Percentiles rank a stretch among this genome's conserved stretches.
Conservation (phyloP, 1,284 basidiomycete genomes). For the Trichosporon sp. region DNA sequence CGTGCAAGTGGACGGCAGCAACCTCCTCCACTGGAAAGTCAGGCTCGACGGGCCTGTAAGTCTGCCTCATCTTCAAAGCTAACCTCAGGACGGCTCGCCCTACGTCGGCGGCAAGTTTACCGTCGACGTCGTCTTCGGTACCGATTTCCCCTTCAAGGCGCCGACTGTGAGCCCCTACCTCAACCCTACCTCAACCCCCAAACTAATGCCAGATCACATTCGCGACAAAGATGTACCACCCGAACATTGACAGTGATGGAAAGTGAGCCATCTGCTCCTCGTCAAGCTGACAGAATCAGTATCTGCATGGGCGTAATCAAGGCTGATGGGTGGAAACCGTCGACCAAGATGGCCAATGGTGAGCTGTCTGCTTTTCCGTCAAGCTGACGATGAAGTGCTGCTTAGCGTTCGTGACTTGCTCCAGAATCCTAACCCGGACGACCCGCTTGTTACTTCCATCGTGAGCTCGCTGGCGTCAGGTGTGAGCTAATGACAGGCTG, state of each 20-base stretch:
- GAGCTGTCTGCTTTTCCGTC: slow-evolving; percentile 26
- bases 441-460: slow-evolving; percentile 62
- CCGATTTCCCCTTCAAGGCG: slow-evolving; percentile 84
- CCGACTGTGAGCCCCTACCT: slow-evolving; percentile 60
- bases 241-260: slow-evolving; percentile 63
- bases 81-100: slow-evolving; percentile 62
- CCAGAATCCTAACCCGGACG: slow-evolving; percentile 80
- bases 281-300: slow-evolving; percentile 47
- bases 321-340: slow-evolving; percentile 71
- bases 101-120: slow-evolving; percentile 79
- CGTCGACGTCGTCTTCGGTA: slow-evolving; percentile 64
- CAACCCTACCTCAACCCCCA: too few relatives aligned
- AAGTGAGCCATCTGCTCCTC: slow-evolving; percentile 54
- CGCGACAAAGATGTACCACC: slow-evolving; percentile 71
- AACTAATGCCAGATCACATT: slow-evolving; percentile 63
- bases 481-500: slow-evolving; percentile 32
- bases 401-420: slow-evolving; percentile 74
- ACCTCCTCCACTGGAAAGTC: slow-evolving; percentile 72
- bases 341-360: slow-evolving; percentile 70
- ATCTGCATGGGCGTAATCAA: slow-evolving; percentile 50
- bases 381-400: slow-evolving; percentile 55
- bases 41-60: slow-evolving; percentile 68
- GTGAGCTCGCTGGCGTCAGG: slow-evolving; percentile 21
- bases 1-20: slow-evolving; percentile 63
- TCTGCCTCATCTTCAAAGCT: slow-evolving; percentile 11